Evolutionary conservation across 306 rosid species (phyloP).

Genomic region (Comarum palustre): DNA sequence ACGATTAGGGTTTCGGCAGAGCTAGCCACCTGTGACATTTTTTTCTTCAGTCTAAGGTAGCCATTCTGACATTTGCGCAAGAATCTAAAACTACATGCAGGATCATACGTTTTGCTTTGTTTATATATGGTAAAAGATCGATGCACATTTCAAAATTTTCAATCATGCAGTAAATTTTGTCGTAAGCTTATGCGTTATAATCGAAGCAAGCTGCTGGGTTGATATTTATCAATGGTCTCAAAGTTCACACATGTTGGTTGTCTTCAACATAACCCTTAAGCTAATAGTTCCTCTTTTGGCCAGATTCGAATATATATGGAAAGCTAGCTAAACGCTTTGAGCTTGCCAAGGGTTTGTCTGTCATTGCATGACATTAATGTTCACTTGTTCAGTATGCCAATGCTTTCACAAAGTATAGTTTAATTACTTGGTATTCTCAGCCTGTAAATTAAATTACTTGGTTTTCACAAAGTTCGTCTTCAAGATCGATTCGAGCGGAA

Average conservation of each 20-base stretch:
- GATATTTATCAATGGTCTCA: neutral
- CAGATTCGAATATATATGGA: neutral
- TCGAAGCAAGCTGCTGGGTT: neutral
- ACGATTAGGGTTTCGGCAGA: neutral
- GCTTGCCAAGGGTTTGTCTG: neutral
- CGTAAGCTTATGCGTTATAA: neutral
- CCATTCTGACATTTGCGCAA: neutral
- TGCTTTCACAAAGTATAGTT: neutral
- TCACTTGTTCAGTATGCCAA: neutral
- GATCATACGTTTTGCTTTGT: neutral
- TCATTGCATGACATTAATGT: neutral
- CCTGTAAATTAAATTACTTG: neutral
- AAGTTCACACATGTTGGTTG: neutral
- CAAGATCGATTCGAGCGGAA: neutral
- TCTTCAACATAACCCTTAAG: neutral
- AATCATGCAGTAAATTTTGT: neutral
- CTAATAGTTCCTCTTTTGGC: neutral
- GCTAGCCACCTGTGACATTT: neutral
- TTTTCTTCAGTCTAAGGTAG: neutral
- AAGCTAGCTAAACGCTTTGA: neutral
- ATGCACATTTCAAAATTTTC: neutral
- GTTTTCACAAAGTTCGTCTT: neutral
- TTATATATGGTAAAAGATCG: constrained; percentile 6
- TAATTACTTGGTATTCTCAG: neutral
- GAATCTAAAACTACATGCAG: neutral